Evolutionary conservation across 2,329 filamentous ascomycete species (phyloP), one percentile per base, ranked within the genome.

Genomic region (Eutypella sp.): DNA sequence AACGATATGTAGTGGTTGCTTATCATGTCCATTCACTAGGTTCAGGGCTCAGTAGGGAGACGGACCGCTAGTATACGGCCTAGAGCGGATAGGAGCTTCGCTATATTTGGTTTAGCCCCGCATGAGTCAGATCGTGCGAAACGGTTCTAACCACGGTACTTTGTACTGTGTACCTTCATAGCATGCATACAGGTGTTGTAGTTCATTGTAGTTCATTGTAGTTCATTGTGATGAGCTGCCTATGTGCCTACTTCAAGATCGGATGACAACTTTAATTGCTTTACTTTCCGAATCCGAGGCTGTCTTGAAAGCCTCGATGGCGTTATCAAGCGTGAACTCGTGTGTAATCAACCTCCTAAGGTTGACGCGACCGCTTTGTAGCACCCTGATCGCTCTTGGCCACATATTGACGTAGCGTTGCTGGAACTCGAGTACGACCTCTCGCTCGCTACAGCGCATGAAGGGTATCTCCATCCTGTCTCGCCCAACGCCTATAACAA

Each of bases 221-320:
- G n/a, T n/a, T n/a, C n/a, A n/a, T n/a, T n/a, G n/a, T n/a, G n/a
- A n/a, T n/a, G n/a, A n/a, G n/a, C n/a, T n/a, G n/a, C n/a, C n/a
- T n/a, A n/a, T n/a, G 25, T 29, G 25, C 25, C 25, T 29, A 8
- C 29, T n/a, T 33, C 29, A 33, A 33, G 29, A 33, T 33, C 29
- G 89, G 61, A 96, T 96, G 77, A 90, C 86, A 49, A 96, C 91
- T 77, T 97, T 97, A 70, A 97, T 96, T n/a, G 91, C 89, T 6
- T 92, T 91, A 42, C 87, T 95, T 75, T 86, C 89, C 34, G 89
- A 85, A 67, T 96, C 83, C 9, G 87, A 82, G 19, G 91, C 89
- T 36, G 88, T 93, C 71, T 90, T 82, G 67, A 97, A 97, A 7
- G 92, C 92, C 69, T 92, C 81, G 23, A 93, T 68, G 0, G 91